Base-by-base conservation (phyloP, 768 basidiomycete species). In the Cystofilobasidium capitatum region DNA sequence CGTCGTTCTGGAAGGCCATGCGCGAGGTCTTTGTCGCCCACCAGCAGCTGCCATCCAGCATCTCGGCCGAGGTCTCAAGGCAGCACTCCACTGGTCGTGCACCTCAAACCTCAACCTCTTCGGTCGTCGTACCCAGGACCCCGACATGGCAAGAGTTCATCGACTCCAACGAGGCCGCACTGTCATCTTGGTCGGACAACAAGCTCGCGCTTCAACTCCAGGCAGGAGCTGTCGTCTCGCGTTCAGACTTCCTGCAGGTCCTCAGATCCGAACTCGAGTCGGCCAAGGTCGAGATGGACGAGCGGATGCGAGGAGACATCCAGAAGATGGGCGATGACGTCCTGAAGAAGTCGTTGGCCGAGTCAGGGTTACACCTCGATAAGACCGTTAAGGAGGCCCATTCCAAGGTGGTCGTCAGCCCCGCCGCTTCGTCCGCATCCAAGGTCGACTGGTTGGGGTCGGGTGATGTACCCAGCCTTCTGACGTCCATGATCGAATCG, bases 401-500 rank as follows among this genome's bases (percentile, higher is more conserved):
- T 22, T 36, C 24, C 47, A 73, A 72, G 65, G 17, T 55, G 3
- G 2, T 40, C 45, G 6, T 29, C 36, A 66, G 59, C 45, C n/a
- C 33, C 16, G 35, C 31, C 33, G 39, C 49, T 36, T 44, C 44
- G 8, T 20, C n/a, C 45, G 31, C 20, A 26, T 35, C 17, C 37
- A 57, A 47, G 33, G 58, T 36, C 40, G 57, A 26, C 31, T 33
- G 8, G 77, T 83, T 22, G 87, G 88, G 8, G 66, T 90, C 90
- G 0, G 83, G 86, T 66, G 90, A 87, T 71, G 76, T 86, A 29
- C 86, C 87, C 0, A 79, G 81, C 16, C 80, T 91, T 68, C 85
- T 97, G 70, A 81, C 81, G 35, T 81, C 84, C 37, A 81, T 96
- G 58, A 88, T 98, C 73, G 86, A 91, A 68, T 79, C 82, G 17